Percentiles rank a stretch among this genome's conserved stretches.
phyloP scores from a whole-genome alignment of 192 early-diverging fungal species.

The Ramicandelaber brevisporus region DNA sequence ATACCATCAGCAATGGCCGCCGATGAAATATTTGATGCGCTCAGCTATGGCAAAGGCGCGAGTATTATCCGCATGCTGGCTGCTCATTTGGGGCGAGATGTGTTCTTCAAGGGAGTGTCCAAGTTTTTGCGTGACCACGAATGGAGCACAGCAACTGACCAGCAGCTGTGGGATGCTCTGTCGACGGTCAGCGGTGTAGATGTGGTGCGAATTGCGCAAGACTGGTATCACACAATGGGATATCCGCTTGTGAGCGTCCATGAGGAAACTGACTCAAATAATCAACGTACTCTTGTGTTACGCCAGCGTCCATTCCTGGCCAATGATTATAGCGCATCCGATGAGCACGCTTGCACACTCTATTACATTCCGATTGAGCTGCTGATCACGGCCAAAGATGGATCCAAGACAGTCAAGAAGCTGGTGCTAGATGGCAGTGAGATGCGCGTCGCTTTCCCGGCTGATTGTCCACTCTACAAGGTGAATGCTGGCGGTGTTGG shows the following conservation, averaged over 20 bases:
- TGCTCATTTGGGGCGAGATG: slow-evolving; percentile 37
- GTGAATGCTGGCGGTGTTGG: slow-evolving; percentile 59
- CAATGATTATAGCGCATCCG: no score
- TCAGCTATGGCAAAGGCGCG: slow-evolving; percentile 75
- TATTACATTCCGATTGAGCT: no score
- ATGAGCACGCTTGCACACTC: no score
- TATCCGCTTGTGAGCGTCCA: slow-evolving; percentile 59
- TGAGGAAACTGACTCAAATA: no score
- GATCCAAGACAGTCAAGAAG: no score
- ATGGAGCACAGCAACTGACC: slow-evolving; percentile 61
- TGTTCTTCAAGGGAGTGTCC: slow-evolving; percentile 41
- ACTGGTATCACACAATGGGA: slow-evolving; percentile 71
- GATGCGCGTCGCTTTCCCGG: no score
- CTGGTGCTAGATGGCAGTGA: no score
- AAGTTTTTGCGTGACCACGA: slow-evolving; percentile 59
- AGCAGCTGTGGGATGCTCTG: slow-evolving; percentile 69
- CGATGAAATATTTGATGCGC: slow-evolving; percentile 86
- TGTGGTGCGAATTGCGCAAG: slow-evolving; percentile 56
- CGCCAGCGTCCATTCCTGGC: no score
- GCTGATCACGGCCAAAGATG: no score
- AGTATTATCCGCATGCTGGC: slow-evolving; percentile 86
- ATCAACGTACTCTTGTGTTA: no score
- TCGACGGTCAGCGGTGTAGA: slow-evolving; percentile 53
- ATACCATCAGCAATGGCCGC: slow-evolving; percentile 66
- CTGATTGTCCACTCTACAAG: no score